A percentile compares a stretch with the other conserved stretches of the same genome.
phyloP scores from a whole-genome alignment of 2,329 filamentous ascomycete genomes.

The Ophiosphaerella herpotricha region DNA sequence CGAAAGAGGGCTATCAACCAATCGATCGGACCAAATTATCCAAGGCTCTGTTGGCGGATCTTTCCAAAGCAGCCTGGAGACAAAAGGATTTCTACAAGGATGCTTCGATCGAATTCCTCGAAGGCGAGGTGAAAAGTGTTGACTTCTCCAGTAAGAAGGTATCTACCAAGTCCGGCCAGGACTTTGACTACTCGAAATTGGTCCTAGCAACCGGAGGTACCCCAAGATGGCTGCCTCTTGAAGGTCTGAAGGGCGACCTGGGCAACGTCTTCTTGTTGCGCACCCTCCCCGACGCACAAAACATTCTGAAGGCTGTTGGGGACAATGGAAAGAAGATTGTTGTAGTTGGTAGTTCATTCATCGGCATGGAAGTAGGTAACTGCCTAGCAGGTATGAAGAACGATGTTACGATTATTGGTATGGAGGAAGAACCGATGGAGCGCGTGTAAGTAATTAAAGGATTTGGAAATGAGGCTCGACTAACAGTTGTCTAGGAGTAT shows the following conservation, averaged over 20 bases:
- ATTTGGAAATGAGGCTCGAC: too few species aligned
- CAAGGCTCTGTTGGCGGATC: constrained; percentile 85
- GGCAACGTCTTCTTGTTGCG: constrained; percentile 87
- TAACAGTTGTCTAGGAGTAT: too few species aligned
- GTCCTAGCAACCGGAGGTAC: constrained; percentile 87
- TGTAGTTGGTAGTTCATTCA: constrained; percentile 90
- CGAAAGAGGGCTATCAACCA: constrained; percentile 80
- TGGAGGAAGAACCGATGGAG: constrained; percentile 84
- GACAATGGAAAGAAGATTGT: constrained; percentile 88
- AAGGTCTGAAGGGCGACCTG: constrained; percentile 80
- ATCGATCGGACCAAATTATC: constrained; percentile 96
- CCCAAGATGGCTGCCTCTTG: constrained; percentile 74
- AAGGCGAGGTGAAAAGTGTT: constrained; percentile 69
- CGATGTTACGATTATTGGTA: constrained; percentile 82
- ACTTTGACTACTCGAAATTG: constrained; percentile 81
- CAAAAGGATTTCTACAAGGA: constrained; percentile 76
- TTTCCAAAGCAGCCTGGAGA: constrained; percentile 76
- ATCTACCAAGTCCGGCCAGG: constrained; percentile 72
- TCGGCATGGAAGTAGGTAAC: constrained; percentile 96
- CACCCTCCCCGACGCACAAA: constrained; percentile 74
- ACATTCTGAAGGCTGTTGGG: constrained; percentile 78
- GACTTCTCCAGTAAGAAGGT: constrained; percentile 78
- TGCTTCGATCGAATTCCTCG: constrained; percentile 60
- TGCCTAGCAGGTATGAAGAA: constrained; percentile 76
- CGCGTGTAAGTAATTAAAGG: constrained; percentile 48